phyloP scores from a whole-genome alignment of 345 rosid genomes.

The Psidium guajava region DNA sequence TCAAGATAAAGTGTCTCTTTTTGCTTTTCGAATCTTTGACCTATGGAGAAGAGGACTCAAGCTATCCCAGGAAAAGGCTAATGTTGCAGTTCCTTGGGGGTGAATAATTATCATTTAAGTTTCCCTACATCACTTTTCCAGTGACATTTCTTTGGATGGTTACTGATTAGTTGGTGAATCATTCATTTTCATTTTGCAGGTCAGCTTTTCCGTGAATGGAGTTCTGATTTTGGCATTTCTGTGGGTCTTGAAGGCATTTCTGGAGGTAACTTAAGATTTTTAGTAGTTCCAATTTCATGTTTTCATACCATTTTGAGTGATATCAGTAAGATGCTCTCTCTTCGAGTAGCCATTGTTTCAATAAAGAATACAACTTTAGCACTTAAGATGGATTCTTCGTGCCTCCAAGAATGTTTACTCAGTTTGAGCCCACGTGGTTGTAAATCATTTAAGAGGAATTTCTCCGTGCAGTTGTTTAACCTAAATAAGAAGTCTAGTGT shows the following conservation, averaged over 20 bases:
- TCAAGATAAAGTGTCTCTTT: not conserved
- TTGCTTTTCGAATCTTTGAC: not conserved
- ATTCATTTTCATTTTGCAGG: conserved; percentile 23
- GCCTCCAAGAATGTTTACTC: not conserved
- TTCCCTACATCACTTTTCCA: not conserved
- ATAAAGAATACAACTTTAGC: not conserved
- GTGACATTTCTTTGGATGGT: not conserved
- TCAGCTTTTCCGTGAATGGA: conserved; percentile 79
- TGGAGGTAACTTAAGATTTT: conserved; percentile 45
- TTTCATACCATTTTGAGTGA: not conserved
- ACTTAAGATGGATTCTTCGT: not conserved
- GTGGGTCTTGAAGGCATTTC: conserved; percentile 89
- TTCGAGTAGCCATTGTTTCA: not conserved
- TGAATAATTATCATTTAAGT: not conserved
- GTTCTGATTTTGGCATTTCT: conserved; percentile 68
- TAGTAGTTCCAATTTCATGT: not conserved
- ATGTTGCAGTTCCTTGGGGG: not conserved
- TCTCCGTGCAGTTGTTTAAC: not conserved
- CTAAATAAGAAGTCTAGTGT: not conserved
- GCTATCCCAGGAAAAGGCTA: not conserved
- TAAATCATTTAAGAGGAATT: not conserved
- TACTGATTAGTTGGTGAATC: not conserved
- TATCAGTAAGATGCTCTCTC: not conserved
- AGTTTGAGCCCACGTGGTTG: rapidly evolving
- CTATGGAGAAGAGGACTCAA: not conserved